Percentiles rank a stretch among this genome's conserved stretches.
These are phyloP conservation scores for Suillus lakei DNA, from an alignment of 768 basidiomycete genomes.

Conservation along the genomic window DNA sequence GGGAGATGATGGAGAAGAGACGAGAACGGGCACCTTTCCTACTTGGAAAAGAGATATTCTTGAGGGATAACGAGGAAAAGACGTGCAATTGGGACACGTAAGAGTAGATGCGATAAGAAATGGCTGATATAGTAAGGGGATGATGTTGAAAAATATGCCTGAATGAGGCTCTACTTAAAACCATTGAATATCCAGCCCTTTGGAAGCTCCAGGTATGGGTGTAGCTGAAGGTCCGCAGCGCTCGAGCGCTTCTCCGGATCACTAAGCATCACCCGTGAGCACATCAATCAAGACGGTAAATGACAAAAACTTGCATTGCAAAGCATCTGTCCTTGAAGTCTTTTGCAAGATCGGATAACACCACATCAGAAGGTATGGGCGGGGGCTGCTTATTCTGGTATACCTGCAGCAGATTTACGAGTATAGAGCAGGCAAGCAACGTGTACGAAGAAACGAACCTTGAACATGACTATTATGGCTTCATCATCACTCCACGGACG, in stretches of 20 bases:
- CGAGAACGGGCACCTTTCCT: constrained; percentile 4
- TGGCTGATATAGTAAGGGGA: constrained; percentile 30
- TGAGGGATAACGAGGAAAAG: constrained; percentile 27
- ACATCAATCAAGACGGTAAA: constrained; percentile 1
- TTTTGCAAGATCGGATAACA: constrained; percentile 73
- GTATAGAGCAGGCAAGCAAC: background rate
- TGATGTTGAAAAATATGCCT: constrained; percentile 19
- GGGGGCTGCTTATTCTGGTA: constrained; percentile 86
- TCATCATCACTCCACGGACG: constrained; percentile 94
- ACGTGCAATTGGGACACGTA: constrained; percentile 20
- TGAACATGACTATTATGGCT: constrained; percentile 91
- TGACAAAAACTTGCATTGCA: constrained; percentile 66
- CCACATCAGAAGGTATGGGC: constrained; percentile 85
- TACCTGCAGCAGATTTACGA: constrained; percentile 51
- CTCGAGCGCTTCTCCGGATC: constrained; percentile 85
- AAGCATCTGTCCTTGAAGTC: constrained; percentile 92
- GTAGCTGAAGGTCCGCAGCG: constrained; percentile 77
- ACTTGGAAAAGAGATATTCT: constrained; percentile 40
- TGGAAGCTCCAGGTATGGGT: constrained; percentile 77
- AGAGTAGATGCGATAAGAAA: constrained; percentile 29
- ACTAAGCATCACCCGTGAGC: constrained; percentile 41
- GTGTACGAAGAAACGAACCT: constrained; percentile 53
- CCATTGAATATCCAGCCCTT: constrained; percentile 78
- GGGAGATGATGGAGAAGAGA: constrained; percentile 7
- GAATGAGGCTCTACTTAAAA: constrained; percentile 31